phyloP scores from a whole-genome alignment of 805 yeast species.

The Yamadazyma akitaensis region DNA sequence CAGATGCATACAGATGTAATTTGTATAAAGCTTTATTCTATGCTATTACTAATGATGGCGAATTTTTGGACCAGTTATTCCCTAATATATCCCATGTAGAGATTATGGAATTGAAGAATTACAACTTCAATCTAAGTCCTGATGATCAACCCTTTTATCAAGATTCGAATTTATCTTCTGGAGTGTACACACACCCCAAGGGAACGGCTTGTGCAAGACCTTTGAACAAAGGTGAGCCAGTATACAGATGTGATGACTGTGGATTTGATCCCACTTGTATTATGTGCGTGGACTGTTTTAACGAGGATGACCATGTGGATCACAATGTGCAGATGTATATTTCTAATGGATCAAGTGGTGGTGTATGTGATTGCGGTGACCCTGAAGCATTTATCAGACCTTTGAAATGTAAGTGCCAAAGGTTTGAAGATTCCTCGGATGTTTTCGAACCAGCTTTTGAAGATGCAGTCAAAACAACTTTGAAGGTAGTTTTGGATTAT shows the following conservation, averaged over 20 bases:
- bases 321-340: slow-evolving; percentile 59
- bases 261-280: slow-evolving; percentile 79
- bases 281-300: slow-evolving; percentile 69
- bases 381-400: slow-evolving; percentile 55
- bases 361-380: slow-evolving; percentile 76
- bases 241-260: slow-evolving; percentile 73
- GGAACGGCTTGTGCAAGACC: slow-evolving; percentile 70
- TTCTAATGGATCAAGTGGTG: slow-evolving; percentile 47
- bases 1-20: slow-evolving; percentile 16
- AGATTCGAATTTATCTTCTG: background rate
- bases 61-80: slow-evolving; percentile 29
- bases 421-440: slow-evolving; percentile 2
- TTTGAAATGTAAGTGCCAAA: slow-evolving; percentile 49
- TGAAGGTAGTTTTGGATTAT: slow-evolving; percentile 38
- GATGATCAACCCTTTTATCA: slow-evolving; percentile 13
- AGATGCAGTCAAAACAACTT: slow-evolving; percentile 22
- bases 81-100: slow-evolving; percentile 24
- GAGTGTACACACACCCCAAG: slow-evolving; percentile 40
- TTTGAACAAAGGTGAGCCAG: slow-evolving; percentile 59
- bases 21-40: slow-evolving; percentile 30
- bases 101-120: slow-evolving; percentile 13
- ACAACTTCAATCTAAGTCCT: background rate
- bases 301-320: slow-evolving; percentile 60
- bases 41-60: slow-evolving; percentile 37
- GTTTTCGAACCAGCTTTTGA: slow-evolving; percentile 14